These are phyloP conservation scores for Lipomyces mesembrius DNA, from an alignment of 805 yeast genomes.

Conservation along the genomic window DNA sequence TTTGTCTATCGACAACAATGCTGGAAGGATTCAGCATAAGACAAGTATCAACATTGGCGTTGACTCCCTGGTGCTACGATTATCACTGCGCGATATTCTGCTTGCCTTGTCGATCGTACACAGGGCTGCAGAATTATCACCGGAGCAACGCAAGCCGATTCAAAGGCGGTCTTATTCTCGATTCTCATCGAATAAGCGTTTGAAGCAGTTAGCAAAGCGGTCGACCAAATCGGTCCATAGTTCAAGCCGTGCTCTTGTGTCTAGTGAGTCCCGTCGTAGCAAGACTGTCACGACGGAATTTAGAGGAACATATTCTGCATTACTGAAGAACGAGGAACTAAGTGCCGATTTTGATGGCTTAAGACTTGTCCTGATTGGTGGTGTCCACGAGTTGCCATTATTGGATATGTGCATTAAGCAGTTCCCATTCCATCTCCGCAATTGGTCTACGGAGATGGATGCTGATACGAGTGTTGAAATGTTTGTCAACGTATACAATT, in stretches of 20 bases:
- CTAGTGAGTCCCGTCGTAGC: not conserved
- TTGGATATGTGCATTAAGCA: slow-evolving; percentile 75
- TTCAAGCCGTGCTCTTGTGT: not conserved
- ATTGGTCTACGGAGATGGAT: slow-evolving; percentile 85
- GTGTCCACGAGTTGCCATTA: slow-evolving; percentile 87
- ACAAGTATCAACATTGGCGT: slow-evolving; percentile 71
- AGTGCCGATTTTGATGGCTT: slow-evolving; percentile 72
- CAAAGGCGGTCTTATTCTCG: slow-evolving; percentile 33
- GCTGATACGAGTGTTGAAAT: slow-evolving; percentile 69
- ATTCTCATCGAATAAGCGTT: slow-evolving; percentile 33
- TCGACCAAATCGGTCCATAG: slow-evolving; percentile 27
- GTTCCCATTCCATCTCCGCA: slow-evolving; percentile 67
- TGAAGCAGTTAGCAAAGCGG: slow-evolving; percentile 24
- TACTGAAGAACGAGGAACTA: slow-evolving; percentile 71
- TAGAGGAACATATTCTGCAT: slow-evolving; percentile 40
- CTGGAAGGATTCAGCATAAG: slow-evolving; percentile 61
- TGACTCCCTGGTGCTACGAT: slow-evolving; percentile 79
- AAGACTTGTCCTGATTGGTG: slow-evolving; percentile 83
- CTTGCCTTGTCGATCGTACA: slow-evolving; percentile 76
- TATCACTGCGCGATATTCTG: slow-evolving; percentile 84
- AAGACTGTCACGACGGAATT: not conserved
- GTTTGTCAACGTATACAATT: slow-evolving; percentile 77
- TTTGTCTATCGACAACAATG: slow-evolving; percentile 70
- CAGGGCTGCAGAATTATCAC: slow-evolving; percentile 63
- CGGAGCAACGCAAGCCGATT: slow-evolving; percentile 30